These are phyloP conservation scores for Malus orientalis DNA, from an alignment of 306 rosid genomes.

Conservation along the genomic window DNA sequence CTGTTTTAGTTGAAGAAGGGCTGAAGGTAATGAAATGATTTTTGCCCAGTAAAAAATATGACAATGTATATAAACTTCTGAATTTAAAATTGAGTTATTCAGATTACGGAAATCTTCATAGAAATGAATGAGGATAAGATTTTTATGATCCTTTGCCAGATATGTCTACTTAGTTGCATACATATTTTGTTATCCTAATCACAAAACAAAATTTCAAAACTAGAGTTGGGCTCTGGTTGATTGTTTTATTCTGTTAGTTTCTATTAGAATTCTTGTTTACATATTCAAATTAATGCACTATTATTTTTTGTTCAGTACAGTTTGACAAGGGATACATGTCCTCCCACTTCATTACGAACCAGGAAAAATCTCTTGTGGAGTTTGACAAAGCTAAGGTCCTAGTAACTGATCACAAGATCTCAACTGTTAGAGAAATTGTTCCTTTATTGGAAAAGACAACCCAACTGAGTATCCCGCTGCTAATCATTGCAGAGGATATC, in stretches of 20 bases:
- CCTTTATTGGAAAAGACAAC: constrained; percentile 81
- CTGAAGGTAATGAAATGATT: constrained; percentile 57
- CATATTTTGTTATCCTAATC: neutral
- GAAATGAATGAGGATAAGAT: too few species aligned
- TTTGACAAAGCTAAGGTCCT: constrained; percentile 80
- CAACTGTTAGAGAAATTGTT: constrained; percentile 61
- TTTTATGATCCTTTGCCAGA: neutral
- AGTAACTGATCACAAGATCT: constrained; percentile 90
- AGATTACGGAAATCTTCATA: neutral
- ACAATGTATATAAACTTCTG: neutral
- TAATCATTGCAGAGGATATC: constrained; percentile 88
- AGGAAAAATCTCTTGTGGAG: constrained; percentile 75
- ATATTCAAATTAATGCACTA: neutral
- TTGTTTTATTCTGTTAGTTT: neutral
- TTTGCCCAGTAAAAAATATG: neutral
- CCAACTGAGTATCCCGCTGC: constrained; percentile 83
- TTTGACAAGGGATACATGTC: constrained; percentile 93
- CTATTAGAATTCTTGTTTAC: neutral
- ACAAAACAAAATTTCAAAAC: neutral
- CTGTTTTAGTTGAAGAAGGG: constrained; percentile 82
- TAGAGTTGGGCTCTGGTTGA: neutral
- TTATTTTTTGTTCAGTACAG: constrained; percentile 37
- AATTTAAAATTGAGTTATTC: neutral
- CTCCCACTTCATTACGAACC: constrained; percentile 82
- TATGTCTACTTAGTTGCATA: neutral